Evolutionary conservation across 2,329 filamentous ascomycete species (phyloP).

Genomic region (Davidsoniella australis): DNA sequence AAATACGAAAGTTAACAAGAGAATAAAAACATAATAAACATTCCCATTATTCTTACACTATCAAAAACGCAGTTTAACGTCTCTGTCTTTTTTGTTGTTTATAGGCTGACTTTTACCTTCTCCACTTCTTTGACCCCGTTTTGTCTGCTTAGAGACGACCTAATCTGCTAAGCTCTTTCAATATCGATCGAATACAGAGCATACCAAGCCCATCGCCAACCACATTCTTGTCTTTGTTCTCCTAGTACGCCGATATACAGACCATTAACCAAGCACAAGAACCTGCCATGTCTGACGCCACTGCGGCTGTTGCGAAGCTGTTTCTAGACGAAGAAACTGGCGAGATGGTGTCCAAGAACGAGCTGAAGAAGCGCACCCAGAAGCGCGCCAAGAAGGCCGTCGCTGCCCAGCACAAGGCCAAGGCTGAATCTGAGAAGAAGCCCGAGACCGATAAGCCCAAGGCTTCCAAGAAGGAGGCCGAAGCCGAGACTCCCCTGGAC

Average conservation of each 20-base stretch:
- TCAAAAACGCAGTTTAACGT: neutral
- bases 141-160: neutral
- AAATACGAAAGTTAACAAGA: no score
- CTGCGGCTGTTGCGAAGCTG: slow-evolving; percentile 37
- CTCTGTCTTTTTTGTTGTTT: neutral
- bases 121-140: no score
- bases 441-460: slow-evolving; percentile 22
- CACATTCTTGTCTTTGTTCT: neutral
- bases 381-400: slow-evolving; percentile 42
- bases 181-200: neutral
- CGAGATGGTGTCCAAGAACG: slow-evolving; percentile 48
- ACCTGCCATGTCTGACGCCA: slow-evolving; percentile 14
- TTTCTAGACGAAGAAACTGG: slow-evolving; percentile 45
- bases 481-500: slow-evolving; percentile 24
- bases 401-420: slow-evolving; percentile 33
- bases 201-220: neutral
- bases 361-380: slow-evolving; percentile 42
- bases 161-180: neutral
- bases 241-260: no score
- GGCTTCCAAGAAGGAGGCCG: slow-evolving; percentile 32
- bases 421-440: slow-evolving; percentile 17
- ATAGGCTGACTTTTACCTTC: no score
- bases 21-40: no score
- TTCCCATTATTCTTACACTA: no score
- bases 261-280: neutral